phyloP scores from a whole-genome alignment of 371 early-diverging fungal genomes.

The Gilbertella persicaria region DNA sequence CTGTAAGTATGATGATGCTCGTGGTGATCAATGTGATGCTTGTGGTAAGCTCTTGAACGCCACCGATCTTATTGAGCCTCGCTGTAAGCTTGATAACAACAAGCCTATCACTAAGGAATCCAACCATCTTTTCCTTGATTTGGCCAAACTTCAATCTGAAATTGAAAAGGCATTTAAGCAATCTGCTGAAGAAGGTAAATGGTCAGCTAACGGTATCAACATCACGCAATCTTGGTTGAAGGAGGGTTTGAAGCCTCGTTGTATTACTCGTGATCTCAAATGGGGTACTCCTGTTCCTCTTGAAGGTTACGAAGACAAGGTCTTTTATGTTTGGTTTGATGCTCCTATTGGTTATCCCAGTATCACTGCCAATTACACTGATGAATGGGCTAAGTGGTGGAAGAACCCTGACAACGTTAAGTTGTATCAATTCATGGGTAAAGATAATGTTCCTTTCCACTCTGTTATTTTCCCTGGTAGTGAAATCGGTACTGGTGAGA shows the following conservation, averaged over 20 bases:
- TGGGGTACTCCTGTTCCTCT: constrained; percentile 99
- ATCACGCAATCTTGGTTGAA: constrained; percentile 98
- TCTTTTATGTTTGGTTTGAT: constrained; percentile 99
- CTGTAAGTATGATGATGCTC: constrained; percentile 89
- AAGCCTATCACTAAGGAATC: constrained; percentile 85
- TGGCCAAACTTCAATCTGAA: constrained; percentile 76
- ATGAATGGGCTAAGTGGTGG: constrained; percentile 98
- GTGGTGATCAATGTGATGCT: constrained; percentile 99
- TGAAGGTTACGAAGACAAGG: constrained; percentile 90
- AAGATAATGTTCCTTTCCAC: constrained; percentile 99
- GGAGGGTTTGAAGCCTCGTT: constrained; percentile 95
- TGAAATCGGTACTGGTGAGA: constrained; percentile 86
- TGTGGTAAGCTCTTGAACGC: constrained; percentile 95
- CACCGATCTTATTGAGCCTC: constrained; percentile 92
- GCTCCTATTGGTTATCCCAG: constrained; percentile 98
- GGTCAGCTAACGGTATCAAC: constrained; percentile 90
- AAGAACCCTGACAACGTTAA: constrained; percentile 94
- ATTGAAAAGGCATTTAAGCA: constrained; percentile 77
- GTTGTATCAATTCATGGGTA: constrained; percentile 99
- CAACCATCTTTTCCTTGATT: constrained; percentile 93
- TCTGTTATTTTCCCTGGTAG: constrained; percentile 98
- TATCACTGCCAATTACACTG: constrained; percentile 94
- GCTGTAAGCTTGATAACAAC: constrained; percentile 93
- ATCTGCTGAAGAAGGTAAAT: constrained; percentile 70
- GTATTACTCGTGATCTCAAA: constrained; percentile 99